Conservation (phyloP, 345 rosid species). For the Odontarrhena argentea region DNA sequence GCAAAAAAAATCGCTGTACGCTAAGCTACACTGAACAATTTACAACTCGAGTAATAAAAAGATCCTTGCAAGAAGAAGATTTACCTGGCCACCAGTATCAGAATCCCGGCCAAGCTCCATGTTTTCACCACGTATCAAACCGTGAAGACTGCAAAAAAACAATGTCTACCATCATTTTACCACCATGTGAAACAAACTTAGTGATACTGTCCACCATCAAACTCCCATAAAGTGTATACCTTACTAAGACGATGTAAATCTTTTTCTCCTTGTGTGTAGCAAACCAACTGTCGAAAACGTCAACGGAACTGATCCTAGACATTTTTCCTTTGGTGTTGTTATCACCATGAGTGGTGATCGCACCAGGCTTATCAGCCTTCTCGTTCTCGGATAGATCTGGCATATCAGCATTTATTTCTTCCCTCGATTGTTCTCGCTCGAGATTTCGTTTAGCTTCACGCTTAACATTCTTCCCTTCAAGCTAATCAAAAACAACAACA, state of each 20-base stretch:
- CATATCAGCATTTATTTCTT: slow-evolving; percentile 78
- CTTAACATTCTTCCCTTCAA: slow-evolving; percentile 72
- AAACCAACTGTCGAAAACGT: slow-evolving; percentile 71
- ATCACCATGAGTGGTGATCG: slow-evolving; percentile 53
- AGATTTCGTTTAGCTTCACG: slow-evolving; percentile 56
- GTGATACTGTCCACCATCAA: background rate
- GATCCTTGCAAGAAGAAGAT: slow-evolving; percentile 1
- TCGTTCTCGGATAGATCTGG: slow-evolving; percentile 79
- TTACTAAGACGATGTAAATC: slow-evolving; percentile 77
- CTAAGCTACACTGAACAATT: background rate
- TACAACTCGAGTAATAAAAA: background rate
- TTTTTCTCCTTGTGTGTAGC: slow-evolving; percentile 69
- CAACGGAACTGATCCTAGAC: slow-evolving; percentile 64
- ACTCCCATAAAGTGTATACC: slow-evolving; percentile 44
- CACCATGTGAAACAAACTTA: slow-evolving; percentile 12
- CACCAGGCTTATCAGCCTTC: slow-evolving; percentile 59
- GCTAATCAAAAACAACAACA: slow-evolving; percentile 36
- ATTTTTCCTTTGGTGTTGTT: slow-evolving; percentile 51
- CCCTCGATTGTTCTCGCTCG: slow-evolving; percentile 71
- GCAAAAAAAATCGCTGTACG: too few relatives aligned
- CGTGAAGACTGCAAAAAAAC: slow-evolving; percentile 69
- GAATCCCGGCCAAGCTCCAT: slow-evolving; percentile 92
- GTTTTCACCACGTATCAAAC: slow-evolving; percentile 76
- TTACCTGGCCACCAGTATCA: slow-evolving; percentile 89
- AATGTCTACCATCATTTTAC: background rate